Conservation (phyloP, 2,329 filamentous ascomycete genomes). For the Aspergillus ochraceoroseus region DNA sequence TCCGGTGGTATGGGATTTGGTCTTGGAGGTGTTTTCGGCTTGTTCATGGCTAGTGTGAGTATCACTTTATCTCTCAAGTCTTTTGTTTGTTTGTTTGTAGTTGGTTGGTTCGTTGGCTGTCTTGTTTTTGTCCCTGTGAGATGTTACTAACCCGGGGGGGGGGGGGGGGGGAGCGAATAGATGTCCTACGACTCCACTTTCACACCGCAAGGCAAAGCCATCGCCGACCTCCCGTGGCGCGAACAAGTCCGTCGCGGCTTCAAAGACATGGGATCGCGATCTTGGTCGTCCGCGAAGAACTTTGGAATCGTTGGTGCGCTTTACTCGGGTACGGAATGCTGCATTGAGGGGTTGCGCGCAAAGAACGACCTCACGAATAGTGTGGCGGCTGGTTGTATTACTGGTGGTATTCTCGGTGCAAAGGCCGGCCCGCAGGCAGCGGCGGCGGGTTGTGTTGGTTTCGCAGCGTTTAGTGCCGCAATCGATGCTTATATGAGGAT, state of each 20-base stretch:
- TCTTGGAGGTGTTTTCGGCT: constrained; percentile 85
- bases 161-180: too few relatives aligned
- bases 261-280: constrained; percentile 87
- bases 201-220: constrained; percentile 52
- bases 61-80: background rate
- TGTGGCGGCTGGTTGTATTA: constrained; percentile 80
- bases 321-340: constrained; percentile 90
- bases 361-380: constrained; percentile 93
- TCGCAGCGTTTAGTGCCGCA: constrained; percentile 85
- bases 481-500: constrained; percentile 90
- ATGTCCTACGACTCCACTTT: constrained; percentile 98
- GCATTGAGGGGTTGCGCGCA: constrained; percentile 80
- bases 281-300: constrained; percentile 81
- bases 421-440: constrained; percentile 87
- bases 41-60: constrained; percentile 95
- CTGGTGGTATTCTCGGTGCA: constrained; percentile 79
- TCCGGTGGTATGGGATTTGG: constrained; percentile 91
- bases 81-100: background rate
- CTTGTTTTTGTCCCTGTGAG: too few relatives aligned
- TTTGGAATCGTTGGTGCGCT: constrained; percentile 90
- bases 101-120: too few relatives aligned
- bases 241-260: constrained; percentile 82
- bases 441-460: constrained; percentile 81
- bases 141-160: too few relatives aligned
- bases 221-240: constrained; percentile 66